Percentiles rank a stretch among this genome's conserved stretches.
Evolutionary conservation across 352 stramenopile genomes (phyloP).

Genomic region (Phytophthora chlamydospora): DNA sequence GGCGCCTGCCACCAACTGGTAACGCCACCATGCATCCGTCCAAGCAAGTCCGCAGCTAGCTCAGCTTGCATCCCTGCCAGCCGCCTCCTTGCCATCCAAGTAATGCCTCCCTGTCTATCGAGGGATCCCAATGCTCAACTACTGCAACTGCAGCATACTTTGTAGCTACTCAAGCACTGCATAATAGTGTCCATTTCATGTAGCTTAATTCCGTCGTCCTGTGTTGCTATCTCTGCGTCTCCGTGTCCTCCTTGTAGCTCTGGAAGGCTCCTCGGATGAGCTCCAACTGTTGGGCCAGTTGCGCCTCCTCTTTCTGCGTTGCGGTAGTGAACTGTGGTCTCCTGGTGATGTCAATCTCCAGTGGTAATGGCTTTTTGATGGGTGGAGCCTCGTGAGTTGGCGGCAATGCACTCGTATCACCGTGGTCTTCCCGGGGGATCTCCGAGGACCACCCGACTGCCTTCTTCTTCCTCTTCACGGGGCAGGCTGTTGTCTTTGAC

Average conservation of each 20-base stretch:
- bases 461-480: conserved; percentile 5
- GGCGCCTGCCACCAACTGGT: not conserved
- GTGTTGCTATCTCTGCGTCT: not conserved
- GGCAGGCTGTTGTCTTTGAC: not conserved
- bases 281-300: conserved; percentile 44
- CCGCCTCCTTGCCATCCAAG: no score
- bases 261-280: conserved; percentile 47
- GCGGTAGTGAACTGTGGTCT: not conserved
- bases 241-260: conserved; percentile 23
- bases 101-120: no score
- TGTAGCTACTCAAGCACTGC: no score
- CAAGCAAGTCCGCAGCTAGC: no score
- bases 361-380: not conserved
- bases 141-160: no score
- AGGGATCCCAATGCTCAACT: no score
- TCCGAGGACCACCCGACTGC: not conserved
- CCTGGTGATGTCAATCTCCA: not conserved
- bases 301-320: conserved; percentile 11
- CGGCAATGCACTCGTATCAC: conserved; percentile 5
- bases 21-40: no score
- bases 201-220: no score
- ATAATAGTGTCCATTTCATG: no score
- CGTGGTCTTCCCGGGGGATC: conserved; percentile 3
- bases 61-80: no score
- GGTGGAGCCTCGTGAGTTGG: not conserved